Evolutionary conservation across 2,329 filamentous ascomycete species (phyloP).

Genomic region (Xylaria sp.): DNA sequence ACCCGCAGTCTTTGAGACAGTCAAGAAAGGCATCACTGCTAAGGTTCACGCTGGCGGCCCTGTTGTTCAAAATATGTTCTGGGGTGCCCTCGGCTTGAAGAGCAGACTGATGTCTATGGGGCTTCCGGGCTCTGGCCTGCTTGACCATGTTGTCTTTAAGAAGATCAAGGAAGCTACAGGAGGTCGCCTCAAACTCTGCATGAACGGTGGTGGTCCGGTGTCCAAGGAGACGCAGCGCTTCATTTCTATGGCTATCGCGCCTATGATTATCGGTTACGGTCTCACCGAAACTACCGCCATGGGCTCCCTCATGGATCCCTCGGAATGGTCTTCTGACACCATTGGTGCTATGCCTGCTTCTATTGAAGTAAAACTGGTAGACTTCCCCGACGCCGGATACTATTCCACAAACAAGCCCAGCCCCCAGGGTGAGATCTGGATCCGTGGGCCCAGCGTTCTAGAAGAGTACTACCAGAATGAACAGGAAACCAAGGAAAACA

Average conservation of each 20-base stretch:
- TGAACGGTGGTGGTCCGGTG: constrained; percentile 88
- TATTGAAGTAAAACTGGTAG: constrained; percentile 86
- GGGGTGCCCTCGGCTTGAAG: constrained; percentile 67
- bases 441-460: constrained; percentile 78
- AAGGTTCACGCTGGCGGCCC: constrained; percentile 78
- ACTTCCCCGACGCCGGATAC: constrained; percentile 87
- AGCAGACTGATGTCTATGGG: constrained; percentile 62
- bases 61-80: constrained; percentile 80
- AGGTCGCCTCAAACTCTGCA: constrained; percentile 79
- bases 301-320: constrained; percentile 78
- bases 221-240: constrained; percentile 88
- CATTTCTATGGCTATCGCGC: constrained; percentile 87
- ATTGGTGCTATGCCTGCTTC: constrained; percentile 79
- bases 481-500: constrained; percentile 76
- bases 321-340: constrained; percentile 79
- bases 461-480: constrained; percentile 81
- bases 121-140: constrained; percentile 72
- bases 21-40: constrained; percentile 87
- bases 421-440: constrained; percentile 89
- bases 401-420: constrained; percentile 77
- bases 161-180: constrained; percentile 92
- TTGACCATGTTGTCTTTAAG: constrained; percentile 87
- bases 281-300: constrained; percentile 86
- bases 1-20: constrained; percentile 88
- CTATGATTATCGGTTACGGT: constrained; percentile 90